Evolutionary conservation across 345 rosid species (phyloP).

Genomic region (Euclidium syriacum): DNA sequence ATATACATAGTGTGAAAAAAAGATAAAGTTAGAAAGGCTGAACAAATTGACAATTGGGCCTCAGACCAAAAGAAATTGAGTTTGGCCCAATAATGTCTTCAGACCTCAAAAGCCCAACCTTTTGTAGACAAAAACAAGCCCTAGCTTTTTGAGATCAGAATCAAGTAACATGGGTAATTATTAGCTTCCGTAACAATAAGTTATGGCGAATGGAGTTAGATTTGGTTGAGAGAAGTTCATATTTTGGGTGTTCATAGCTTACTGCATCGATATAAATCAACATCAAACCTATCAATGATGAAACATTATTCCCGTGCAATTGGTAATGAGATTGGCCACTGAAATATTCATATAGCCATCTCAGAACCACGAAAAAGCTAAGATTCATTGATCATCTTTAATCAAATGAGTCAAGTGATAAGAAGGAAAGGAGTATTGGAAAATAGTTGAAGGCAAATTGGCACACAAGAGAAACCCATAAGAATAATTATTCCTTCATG

Average conservation of each 20-base stretch:
- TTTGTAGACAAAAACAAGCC: neutral
- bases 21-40: too few relatives aligned
- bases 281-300: neutral
- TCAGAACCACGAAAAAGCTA: neutral
- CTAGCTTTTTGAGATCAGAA: neutral
- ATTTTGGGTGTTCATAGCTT: neutral
- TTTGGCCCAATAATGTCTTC: neutral
- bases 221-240: neutral
- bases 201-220: neutral
- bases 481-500: constrained; percentile 16
- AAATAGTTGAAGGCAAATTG: constrained; percentile 20
- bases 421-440: constrained; percentile 6
- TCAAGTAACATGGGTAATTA: neutral
- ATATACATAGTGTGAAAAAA: neutral
- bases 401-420: neutral
- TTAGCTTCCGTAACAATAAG: neutral
- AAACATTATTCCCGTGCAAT: too few relatives aligned
- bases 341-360: neutral
- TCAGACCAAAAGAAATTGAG: too few relatives aligned
- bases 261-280: neutral
- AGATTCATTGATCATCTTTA: neutral
- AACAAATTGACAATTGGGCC: neutral
- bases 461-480: neutral
- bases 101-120: neutral
- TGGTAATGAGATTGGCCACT: too few relatives aligned